Evolutionary conservation across 2,329 filamentous ascomycete genomes (phyloP).

Genomic region (Penicillium sp.): DNA sequence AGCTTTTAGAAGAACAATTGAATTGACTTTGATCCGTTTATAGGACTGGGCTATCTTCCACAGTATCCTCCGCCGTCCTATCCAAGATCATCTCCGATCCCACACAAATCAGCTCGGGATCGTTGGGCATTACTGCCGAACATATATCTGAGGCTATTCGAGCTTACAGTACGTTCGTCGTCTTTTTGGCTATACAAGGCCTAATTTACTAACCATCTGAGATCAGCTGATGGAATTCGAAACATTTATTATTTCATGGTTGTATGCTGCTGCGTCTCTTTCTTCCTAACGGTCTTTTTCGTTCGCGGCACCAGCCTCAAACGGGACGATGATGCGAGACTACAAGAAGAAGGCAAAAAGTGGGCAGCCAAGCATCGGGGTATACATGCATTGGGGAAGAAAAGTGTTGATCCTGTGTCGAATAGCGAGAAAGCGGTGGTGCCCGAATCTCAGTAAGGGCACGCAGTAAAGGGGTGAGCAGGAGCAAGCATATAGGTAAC

Average conservation of each 20-base stretch:
- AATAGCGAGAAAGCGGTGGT: not conserved
- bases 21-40: not conserved
- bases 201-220: not conserved
- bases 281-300: not conserved
- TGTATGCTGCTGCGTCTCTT: constrained; percentile 1
- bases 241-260: constrained; percentile 7
- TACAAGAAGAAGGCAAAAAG: constrained; percentile 3
- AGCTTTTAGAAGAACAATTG: not conserved
- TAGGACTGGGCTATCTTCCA: not conserved
- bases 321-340: constrained; percentile 1
- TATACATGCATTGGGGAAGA: not conserved
- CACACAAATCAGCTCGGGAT: not conserved
- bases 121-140: not conserved
- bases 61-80: not conserved
- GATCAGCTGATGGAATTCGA: not conserved
- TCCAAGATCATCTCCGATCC: constrained; percentile 1
- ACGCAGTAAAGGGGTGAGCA: not conserved
- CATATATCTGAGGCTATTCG: not conserved
- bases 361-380: constrained; percentile 3
- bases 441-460: not conserved
- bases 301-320: constrained; percentile 3
- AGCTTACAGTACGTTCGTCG: not conserved
- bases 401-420: not conserved
- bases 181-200: too few relatives aligned
- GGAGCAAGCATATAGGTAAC: not conserved